phyloP scores from a whole-genome alignment of 2,329 filamentous ascomycete species.

The Epichloe aotearoae region DNA sequence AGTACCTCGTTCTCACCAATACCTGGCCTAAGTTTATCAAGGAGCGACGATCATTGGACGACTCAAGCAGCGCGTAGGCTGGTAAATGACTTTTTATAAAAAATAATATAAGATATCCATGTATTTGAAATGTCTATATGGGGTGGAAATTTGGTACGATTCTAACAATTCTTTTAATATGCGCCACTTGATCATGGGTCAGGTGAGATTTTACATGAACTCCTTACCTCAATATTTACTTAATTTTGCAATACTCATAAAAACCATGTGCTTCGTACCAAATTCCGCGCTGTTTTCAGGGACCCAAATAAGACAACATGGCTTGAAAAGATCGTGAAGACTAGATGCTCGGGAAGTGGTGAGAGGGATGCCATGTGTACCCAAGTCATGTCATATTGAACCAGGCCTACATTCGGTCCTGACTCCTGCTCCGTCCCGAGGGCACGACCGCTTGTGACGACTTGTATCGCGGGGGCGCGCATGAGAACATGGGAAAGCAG shows the following conservation, averaged over 20 bases:
- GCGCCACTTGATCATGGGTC: neutral
- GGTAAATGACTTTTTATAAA: neutral
- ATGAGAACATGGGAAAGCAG: no score
- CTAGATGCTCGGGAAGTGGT: no score
- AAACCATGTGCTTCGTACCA: neutral
- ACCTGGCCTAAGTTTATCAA: slow-evolving; percentile 52
- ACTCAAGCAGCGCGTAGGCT: slow-evolving; percentile 5
- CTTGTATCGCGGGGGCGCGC: no score
- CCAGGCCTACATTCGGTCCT: no score
- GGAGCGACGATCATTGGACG: slow-evolving; percentile 24
- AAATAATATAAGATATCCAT: neutral
- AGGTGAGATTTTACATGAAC: neutral
- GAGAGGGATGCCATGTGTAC: rapidly evolving
- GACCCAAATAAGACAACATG: no score
- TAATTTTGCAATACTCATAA: neutral
- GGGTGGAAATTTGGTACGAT: neutral
- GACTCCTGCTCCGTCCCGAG: no score
- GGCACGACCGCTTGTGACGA: no score
- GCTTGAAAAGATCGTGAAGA: no score
- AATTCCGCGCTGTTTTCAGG: neutral
- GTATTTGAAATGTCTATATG: neutral
- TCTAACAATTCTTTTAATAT: neutral
- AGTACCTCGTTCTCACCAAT: slow-evolving; percentile 55
- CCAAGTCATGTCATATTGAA: no score
- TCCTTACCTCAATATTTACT: no score